Evolutionary conservation across 805 yeast species (phyloP).

Genomic region (Wickerhamomyces chaumierensis): DNA sequence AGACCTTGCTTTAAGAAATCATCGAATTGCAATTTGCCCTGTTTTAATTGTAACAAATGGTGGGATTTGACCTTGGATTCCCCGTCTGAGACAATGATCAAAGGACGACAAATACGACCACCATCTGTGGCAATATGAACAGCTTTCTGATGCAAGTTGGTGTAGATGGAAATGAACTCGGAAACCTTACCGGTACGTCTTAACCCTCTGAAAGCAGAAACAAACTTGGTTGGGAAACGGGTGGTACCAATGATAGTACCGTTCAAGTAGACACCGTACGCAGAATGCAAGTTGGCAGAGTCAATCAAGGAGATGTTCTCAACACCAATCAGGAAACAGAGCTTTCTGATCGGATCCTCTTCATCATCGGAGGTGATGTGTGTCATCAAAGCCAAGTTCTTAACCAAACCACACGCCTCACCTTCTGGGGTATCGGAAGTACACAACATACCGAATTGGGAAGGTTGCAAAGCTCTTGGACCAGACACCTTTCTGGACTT

Average conservation of each 20-base stretch:
- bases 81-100: conserved; percentile 76
- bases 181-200: conserved; percentile 82
- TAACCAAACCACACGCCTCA: conserved; percentile 98
- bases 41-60: conserved; percentile 52
- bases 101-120: conserved; percentile 94
- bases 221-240: conserved; percentile 76
- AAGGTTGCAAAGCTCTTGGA: conserved; percentile 97
- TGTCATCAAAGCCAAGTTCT: conserved; percentile 94
- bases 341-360: conserved; percentile 71
- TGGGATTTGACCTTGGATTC: conserved; percentile 56
- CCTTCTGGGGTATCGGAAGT: conserved; percentile 99
- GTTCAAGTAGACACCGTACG: conserved; percentile 78
- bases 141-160: conserved; percentile 81
- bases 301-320: conserved; percentile 77
- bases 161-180: conserved; percentile 83
- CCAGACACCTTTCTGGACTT: conserved; percentile 97
- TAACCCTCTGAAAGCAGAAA: conserved; percentile 61
- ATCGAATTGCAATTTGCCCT: conserved; percentile 78
- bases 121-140: conserved; percentile 99
- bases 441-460: conserved; percentile 98
- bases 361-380: conserved; percentile 98
- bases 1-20: conserved; percentile 78
- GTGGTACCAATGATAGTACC: conserved; percentile 94
- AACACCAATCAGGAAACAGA: conserved; percentile 79
- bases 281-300: conserved; percentile 71